Evolutionary conservation across 352 stramenopile genomes (phyloP).

Genomic region (Pythium guiyangense): DNA sequence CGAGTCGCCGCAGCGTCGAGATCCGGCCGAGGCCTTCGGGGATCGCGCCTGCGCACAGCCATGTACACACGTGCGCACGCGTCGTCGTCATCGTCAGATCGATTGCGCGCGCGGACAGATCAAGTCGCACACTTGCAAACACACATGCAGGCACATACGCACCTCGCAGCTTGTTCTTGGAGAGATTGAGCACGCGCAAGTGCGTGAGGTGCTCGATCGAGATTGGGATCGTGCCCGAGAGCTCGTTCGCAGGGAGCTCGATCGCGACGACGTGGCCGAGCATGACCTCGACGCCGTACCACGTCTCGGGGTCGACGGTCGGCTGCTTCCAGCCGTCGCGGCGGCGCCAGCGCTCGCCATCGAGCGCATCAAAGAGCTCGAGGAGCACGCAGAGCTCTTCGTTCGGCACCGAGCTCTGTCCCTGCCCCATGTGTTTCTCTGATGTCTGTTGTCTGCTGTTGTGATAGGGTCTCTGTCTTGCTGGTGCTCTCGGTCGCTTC

Average conservation of each 20-base stretch:
- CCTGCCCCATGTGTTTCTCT: slow-evolving; percentile 45
- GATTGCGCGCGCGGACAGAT: too few species aligned
- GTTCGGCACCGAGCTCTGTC: slow-evolving; percentile 71
- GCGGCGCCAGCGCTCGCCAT: slow-evolving; percentile 64
- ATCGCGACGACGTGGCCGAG: slow-evolving; percentile 74
- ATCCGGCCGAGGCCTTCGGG: slow-evolving; percentile 49
- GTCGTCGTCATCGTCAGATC: too few species aligned
- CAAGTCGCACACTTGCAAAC: too few species aligned
- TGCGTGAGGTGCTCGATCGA: slow-evolving; percentile 54
- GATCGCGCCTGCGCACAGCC: slow-evolving; percentile 34
- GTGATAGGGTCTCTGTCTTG: not conserved
- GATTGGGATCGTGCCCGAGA: slow-evolving; percentile 32
- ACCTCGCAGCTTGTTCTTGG: slow-evolving; percentile 74
- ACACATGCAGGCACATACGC: slow-evolving; percentile 2
- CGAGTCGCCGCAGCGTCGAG: slow-evolving; percentile 41
- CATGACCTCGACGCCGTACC: slow-evolving; percentile 72
- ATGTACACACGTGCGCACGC: not conserved
- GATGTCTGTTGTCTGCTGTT: not conserved
- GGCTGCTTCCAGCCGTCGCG: slow-evolving; percentile 75
- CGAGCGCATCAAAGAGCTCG: slow-evolving; percentile 67
- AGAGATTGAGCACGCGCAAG: slow-evolving; percentile 71
- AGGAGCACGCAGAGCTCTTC: slow-evolving; percentile 63
- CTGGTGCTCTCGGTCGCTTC: too few species aligned
- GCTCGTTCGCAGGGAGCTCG: slow-evolving; percentile 65
- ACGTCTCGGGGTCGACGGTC: slow-evolving; percentile 66